These are phyloP conservation scores for Termitomyces sp. DNA, from an alignment of 768 basidiomycete species.

Conservation along the genomic window DNA sequence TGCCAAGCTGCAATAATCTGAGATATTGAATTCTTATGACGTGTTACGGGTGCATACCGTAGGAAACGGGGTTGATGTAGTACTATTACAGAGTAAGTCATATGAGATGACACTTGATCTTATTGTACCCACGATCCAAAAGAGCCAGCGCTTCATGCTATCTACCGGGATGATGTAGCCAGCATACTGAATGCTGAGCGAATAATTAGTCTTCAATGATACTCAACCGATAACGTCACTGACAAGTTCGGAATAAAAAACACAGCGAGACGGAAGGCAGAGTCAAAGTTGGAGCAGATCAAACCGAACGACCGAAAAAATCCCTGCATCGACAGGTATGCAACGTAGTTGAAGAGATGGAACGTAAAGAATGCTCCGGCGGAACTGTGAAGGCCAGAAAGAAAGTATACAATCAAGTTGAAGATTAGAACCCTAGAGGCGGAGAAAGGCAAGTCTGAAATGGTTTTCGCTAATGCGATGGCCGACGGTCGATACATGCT, in stretches of 20 bases:
- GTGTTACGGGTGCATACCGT: constrained; percentile 35
- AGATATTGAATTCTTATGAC: not conserved
- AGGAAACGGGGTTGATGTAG: constrained; percentile 76
- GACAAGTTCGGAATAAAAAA: constrained; percentile 76
- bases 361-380: constrained; percentile 48
- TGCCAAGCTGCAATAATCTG: constrained; percentile 51
- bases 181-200: constrained; percentile 49
- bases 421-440: constrained; percentile 53
- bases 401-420: constrained; percentile 67
- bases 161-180: constrained; percentile 66
- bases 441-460: constrained; percentile 69
- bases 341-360: constrained; percentile 60
- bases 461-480: constrained; percentile 58
- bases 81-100: constrained; percentile 34
- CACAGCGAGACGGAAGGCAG: constrained; percentile 45
- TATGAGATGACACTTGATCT: not conserved
- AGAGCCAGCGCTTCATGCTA: constrained; percentile 76
- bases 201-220: not conserved
- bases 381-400: constrained; percentile 44
- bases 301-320: constrained; percentile 78
- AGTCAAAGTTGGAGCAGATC: constrained; percentile 40
- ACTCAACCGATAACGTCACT: constrained; percentile 11
- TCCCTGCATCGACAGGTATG: constrained; percentile 72
- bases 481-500: constrained; percentile 66
- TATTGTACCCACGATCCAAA: constrained; percentile 65